Base-by-base conservation (phyloP, 1,139 yeast genomes). In the Sugiyamaella sp. region DNA sequence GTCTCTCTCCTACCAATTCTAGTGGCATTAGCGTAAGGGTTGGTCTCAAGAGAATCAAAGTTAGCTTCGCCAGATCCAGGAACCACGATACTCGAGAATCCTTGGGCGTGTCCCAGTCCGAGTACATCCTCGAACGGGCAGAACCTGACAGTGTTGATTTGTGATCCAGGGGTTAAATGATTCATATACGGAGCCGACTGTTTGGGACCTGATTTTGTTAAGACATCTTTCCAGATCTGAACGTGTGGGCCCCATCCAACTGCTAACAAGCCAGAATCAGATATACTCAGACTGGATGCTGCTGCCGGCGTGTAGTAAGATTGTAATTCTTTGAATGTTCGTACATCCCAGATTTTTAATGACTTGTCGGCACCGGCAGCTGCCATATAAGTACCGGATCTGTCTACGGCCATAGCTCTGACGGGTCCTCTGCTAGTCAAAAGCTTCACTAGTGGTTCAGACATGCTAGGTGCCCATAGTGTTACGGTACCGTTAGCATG, bases 41-140 rank as follows among this genome's bases (percentile, higher is more conserved):
- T 95, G 65, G 85, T 73, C 72, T 95, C 99, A 66, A 90, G 74
- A 1, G 99, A 91, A 75, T 95, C 99, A 69, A 81, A 91, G 73
- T 95, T 95, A 57, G 99, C 97, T 74, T 95, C 99, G 76, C 99
- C 99, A 49, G 98, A 77, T 38, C 99, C 99, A 37, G 99, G 99
- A 54, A 93, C 80, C 61, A 95, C 86, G 54, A 95, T 66, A 20
- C 95, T 86, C 22, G 86, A 81, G 52, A 90, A 78, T 21, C 98
- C 97, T 12, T 75, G 72, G 49, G 81, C 78, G 67, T 90, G 96
- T 1, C 98, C 98, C 6, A 87, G 81, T 19, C 97, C 96, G 27
- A 95, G 77, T 20, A 93, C 78, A 86, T 95, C 99, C 73, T 95
- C 99, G 70, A 85, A 93, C 12, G 99, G 99, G 24, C 93, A 95